Evolutionary conservation across 805 yeast genomes (phyloP).

Genomic region (Nakazawaea peltata): DNA sequence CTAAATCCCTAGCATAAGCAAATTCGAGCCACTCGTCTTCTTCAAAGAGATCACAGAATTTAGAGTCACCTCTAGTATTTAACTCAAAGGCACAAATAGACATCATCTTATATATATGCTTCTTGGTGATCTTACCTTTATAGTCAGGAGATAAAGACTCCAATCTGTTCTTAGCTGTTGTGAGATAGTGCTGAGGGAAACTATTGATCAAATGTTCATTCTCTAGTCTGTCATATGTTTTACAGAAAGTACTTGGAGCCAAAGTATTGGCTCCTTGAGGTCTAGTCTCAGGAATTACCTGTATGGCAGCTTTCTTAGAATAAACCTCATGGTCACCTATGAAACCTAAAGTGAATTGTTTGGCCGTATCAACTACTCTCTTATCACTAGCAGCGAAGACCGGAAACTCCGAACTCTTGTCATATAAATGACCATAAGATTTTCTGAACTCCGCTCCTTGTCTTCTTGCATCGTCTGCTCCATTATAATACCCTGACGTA

Average conservation of each 20-base stretch:
- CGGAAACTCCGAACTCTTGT: slow-evolving; percentile 28
- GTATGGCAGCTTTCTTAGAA: slow-evolving; percentile 25
- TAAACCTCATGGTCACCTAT: slow-evolving; percentile 34
- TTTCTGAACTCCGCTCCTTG: slow-evolving; percentile 43
- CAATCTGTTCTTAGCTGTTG: slow-evolving; percentile 23
- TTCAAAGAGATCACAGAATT: slow-evolving; percentile 37
- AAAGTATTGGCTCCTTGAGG: slow-evolving; percentile 50
- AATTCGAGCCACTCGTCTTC: slow-evolving; percentile 37
- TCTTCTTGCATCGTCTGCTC: slow-evolving; percentile 37
- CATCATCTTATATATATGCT: slow-evolving; percentile 33
- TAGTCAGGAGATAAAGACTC: slow-evolving; percentile 28
- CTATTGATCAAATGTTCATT: slow-evolving; percentile 19
- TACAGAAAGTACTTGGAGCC: slow-evolving; percentile 43
- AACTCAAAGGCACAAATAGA: slow-evolving; percentile 43
- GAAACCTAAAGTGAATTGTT: slow-evolving; percentile 53
- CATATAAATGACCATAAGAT: slow-evolving; percentile 40
- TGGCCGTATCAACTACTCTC: slow-evolving; percentile 48
- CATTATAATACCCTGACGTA: slow-evolving; percentile 41
- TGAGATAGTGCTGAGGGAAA: slow-evolving; percentile 23
- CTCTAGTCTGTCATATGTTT: slow-evolving; percentile 18
- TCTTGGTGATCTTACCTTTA: slow-evolving; percentile 23
- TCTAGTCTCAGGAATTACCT: slow-evolving; percentile 37
- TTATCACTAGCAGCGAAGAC: slow-evolving; percentile 48
- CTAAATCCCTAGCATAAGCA: slow-evolving; percentile 33
- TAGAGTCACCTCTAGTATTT: slow-evolving; percentile 37